These are phyloP conservation scores for Glycine soja DNA, from an alignment of 306 rosid species.

Conservation along the genomic window DNA sequence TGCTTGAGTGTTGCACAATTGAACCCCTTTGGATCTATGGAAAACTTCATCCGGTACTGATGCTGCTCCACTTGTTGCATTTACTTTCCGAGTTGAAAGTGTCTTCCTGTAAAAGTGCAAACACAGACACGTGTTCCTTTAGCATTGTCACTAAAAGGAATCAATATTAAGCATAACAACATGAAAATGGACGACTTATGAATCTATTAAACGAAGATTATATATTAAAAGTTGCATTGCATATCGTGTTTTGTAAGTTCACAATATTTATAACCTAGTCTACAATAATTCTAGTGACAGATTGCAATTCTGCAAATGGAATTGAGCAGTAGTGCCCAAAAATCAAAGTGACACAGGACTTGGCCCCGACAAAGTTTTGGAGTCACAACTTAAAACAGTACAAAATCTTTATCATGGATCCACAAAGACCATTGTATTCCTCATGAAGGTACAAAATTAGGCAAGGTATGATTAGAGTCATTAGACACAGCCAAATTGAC, in stretches of 20 bases:
- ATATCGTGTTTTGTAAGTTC: too few relatives aligned
- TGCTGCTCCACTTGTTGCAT: slow-evolving; percentile 92
- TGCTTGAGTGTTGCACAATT: slow-evolving; percentile 94
- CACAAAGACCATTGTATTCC: slow-evolving; percentile 15
- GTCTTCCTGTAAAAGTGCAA: slow-evolving; percentile 66
- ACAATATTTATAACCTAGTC: too few relatives aligned
- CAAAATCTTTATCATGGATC: not conserved
- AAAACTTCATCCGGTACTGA: slow-evolving; percentile 94
- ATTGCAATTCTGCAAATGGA: not conserved
- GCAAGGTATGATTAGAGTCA: slow-evolving; percentile 30
- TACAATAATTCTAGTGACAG: not conserved
- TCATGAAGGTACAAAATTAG: not conserved
- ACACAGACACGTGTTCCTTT: slow-evolving; percentile 5
- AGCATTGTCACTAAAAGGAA: slow-evolving; percentile 11
- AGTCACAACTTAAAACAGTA: not conserved
- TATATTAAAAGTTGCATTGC: not conserved
- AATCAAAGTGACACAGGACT: not conserved
- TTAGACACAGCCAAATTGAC: slow-evolving; percentile 40
- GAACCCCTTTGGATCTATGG: slow-evolving; percentile 90
- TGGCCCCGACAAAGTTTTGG: not conserved
- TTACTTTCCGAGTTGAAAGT: slow-evolving; percentile 81
- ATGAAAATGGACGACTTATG: not conserved
- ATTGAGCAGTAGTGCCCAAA: slow-evolving; percentile 14
- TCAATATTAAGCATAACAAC: not conserved
- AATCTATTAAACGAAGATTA: not conserved